Evolutionary conservation across 495 filamentous ascomycete species (phyloP).

Genomic region (Lentithecium fluviatile): DNA sequence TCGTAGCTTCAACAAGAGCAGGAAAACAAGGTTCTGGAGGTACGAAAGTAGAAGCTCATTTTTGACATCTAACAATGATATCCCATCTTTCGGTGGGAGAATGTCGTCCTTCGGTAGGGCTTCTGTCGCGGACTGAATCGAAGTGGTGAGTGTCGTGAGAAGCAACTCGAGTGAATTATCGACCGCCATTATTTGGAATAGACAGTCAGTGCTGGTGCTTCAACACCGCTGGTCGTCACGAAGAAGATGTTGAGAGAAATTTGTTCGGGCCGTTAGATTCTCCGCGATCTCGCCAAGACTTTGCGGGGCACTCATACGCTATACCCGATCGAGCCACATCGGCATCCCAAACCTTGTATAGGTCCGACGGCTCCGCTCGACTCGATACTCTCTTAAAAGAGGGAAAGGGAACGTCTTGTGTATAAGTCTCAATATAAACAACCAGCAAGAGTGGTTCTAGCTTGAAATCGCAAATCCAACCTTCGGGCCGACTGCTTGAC

Average conservation of each 20-base stretch:
- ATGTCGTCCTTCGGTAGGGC: conserved; percentile 55
- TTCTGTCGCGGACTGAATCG: conserved; percentile 34
- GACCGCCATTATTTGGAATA: conserved; percentile 19
- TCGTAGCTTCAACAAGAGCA: conserved; percentile 79
- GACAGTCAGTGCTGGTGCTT: background rate
- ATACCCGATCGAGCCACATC: too few relatives aligned
- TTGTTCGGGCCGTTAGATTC: conserved; percentile 1
- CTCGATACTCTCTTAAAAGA: too few relatives aligned
- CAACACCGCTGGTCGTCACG: background rate
- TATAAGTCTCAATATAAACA: too few relatives aligned
- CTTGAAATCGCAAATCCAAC: too few relatives aligned
- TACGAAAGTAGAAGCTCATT: conserved; percentile 95
- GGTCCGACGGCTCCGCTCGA: too few relatives aligned
- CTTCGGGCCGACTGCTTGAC: too few relatives aligned
- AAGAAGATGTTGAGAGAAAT: conserved; percentile 5
- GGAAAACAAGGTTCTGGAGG: conserved; percentile 87
- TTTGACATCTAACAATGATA: conserved; percentile 91
- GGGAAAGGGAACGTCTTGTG: too few relatives aligned
- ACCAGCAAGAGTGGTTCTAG: too few relatives aligned
- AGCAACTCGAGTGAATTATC: conserved; percentile 35
- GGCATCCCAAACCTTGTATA: too few relatives aligned
- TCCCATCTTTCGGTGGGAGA: conserved; percentile 73
- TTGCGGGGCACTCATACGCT: conserved; percentile 4
- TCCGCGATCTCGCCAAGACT: conserved; percentile 21
- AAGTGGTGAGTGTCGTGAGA: conserved; percentile 32